A percentile compares a stretch with the other conserved stretches of the same genome.
These are phyloP conservation scores for Zelopaecilomyces penicillatus DNA, from an alignment of 2,329 filamentous ascomycete species.

Conservation along the genomic window DNA sequence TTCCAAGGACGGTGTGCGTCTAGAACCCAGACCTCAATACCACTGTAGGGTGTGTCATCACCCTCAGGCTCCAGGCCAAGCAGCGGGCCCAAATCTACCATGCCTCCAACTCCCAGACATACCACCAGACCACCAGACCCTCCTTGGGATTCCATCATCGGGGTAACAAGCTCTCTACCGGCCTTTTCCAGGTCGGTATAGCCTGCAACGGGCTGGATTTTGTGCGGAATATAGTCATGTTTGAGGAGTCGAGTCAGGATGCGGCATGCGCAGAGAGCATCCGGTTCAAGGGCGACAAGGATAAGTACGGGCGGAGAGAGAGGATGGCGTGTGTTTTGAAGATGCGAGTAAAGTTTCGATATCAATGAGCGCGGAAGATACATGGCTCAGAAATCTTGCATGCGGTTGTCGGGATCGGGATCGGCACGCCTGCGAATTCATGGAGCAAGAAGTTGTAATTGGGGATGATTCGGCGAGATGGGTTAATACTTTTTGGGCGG, in stretches of 20 bases:
- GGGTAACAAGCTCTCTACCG: conserved; percentile 68
- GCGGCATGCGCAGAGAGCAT: conserved; percentile 89
- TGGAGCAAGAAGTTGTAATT: conserved; percentile 12
- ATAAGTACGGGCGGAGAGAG: conserved; percentile 84
- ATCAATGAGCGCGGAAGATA: conserved; percentile 88
- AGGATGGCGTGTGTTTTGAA: conserved; percentile 80
- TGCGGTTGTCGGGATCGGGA: conserved; percentile 20
- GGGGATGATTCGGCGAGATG: background rate
- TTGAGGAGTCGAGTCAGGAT: conserved; percentile 91
- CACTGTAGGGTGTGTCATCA: conserved; percentile 60
- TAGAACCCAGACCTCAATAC: conserved; percentile 92
- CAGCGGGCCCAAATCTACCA: conserved; percentile 77
- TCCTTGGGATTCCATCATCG: conserved; percentile 78
- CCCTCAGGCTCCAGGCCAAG: conserved; percentile 61
- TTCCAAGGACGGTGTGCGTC: conserved; percentile 94
- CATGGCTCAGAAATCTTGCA: conserved; percentile 47
- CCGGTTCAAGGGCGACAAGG: conserved; percentile 87
- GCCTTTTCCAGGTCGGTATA: conserved; percentile 81
- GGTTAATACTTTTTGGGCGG: background rate
- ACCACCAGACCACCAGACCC: conserved; percentile 84
- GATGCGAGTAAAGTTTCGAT: conserved; percentile 83
- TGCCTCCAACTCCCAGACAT: conserved; percentile 84
- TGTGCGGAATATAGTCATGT: conserved; percentile 95
- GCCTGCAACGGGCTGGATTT: conserved; percentile 88
- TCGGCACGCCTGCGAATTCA: conserved; percentile 14